Conservation (phyloP, 495 filamentous ascomycete genomes). For the Penicillium cosmopolitanum region DNA sequence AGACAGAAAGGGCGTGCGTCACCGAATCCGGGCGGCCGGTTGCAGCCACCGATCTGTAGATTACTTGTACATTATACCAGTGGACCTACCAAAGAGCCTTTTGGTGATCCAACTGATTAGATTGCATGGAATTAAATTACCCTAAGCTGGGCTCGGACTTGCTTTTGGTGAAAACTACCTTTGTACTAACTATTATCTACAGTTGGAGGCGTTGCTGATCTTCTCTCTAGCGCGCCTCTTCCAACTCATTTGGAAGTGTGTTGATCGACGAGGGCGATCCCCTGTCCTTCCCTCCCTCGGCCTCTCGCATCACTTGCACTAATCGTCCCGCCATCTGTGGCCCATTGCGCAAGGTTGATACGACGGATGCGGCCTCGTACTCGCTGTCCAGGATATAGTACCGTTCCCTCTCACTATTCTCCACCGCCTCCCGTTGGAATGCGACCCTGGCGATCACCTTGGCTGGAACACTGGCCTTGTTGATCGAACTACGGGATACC, state of each 20-base stretch:
- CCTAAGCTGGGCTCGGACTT: too few relatives aligned
- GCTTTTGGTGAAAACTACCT: too few relatives aligned
- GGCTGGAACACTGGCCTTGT: slow-evolving; percentile 45
- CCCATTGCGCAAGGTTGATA: slow-evolving; percentile 36
- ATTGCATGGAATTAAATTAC: too few relatives aligned
- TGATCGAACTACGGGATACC: slow-evolving; percentile 45
- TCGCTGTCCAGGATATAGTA: slow-evolving; percentile 46
- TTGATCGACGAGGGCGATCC: slow-evolving; percentile 31
- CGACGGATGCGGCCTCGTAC: slow-evolving; percentile 47
- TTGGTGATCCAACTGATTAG: too few relatives aligned
- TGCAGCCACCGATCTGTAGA: slow-evolving; percentile 18
- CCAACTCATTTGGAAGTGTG: background rate
- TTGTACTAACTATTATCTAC: slow-evolving; percentile 3
- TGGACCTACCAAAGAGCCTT: too few relatives aligned
- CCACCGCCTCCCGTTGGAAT: slow-evolving; percentile 41
- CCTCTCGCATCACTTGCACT: slow-evolving; percentile 39
- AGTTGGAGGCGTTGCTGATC: slow-evolving; percentile 1
- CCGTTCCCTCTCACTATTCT: slow-evolving; percentile 39
- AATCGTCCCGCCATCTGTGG: slow-evolving; percentile 35
- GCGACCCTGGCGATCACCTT: slow-evolving; percentile 46
- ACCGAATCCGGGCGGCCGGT: slow-evolving; percentile 34
- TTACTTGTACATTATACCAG: too few relatives aligned
- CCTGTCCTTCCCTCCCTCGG: slow-evolving; percentile 32
- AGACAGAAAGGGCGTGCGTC: slow-evolving; percentile 10
- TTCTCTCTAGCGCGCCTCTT: background rate